Evolutionary conservation across 2,329 filamentous ascomycete species (phyloP).

Genomic region (Reticulascus tulasneorum): DNA sequence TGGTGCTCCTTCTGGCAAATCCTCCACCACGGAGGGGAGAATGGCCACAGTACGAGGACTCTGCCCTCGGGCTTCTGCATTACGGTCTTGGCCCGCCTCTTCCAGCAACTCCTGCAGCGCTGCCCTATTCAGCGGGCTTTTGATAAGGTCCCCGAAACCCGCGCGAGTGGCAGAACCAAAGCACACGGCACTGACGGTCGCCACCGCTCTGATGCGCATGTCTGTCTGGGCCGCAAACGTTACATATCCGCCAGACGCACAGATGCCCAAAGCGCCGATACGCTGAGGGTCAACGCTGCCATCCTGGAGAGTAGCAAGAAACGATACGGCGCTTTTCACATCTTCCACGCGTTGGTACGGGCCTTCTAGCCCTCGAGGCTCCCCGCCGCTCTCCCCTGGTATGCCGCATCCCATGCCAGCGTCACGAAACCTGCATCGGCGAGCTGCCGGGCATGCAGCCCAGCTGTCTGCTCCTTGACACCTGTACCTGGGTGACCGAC

Average conservation of each 20-base stretch:
- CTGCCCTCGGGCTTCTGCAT: no score
- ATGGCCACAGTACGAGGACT: no score
- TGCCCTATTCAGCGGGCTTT: no score
- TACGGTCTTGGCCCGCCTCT: no score
- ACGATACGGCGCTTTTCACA: slow-evolving; percentile 28
- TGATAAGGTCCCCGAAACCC: slow-evolving; percentile 2
- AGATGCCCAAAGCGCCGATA: slow-evolving; percentile 36
- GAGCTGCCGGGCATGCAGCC: slow-evolving; percentile 25
- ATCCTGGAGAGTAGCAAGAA: slow-evolving; percentile 22
- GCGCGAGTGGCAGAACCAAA: slow-evolving; percentile 24
- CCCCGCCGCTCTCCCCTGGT: slow-evolving; percentile 32
- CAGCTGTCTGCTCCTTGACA: slow-evolving; percentile 35
- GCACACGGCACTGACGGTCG: slow-evolving; percentile 24
- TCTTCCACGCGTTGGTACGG: slow-evolving; percentile 33
- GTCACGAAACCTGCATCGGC: slow-evolving; percentile 25
- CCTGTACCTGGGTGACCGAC: slow-evolving; percentile 25
- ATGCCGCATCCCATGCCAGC: slow-evolving; percentile 32
- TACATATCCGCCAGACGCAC: slow-evolving; percentile 31
- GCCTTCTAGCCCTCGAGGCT: slow-evolving; percentile 32
- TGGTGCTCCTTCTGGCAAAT: no score
- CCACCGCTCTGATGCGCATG: slow-evolving; percentile 32
- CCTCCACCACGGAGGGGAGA: no score
- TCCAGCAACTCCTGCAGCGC: no score
- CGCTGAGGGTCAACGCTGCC: slow-evolving; percentile 23
- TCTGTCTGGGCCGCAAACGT: slow-evolving; percentile 30